Evolutionary conservation across 176 grass and related monocot genomes (phyloP).

Genomic region (Themeda triandra): DNA sequence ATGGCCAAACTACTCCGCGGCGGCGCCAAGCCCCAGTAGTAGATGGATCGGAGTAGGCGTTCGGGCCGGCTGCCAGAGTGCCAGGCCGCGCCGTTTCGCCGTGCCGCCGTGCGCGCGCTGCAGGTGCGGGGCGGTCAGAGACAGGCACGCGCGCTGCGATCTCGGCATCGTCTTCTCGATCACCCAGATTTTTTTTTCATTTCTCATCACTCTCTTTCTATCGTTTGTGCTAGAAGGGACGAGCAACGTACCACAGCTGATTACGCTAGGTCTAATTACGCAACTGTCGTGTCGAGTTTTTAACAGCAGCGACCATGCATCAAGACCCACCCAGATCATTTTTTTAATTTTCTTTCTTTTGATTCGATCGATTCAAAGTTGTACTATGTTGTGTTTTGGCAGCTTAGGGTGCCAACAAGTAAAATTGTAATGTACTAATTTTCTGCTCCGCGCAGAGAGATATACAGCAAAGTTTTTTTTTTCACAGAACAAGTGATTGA

Average conservation of each 20-base stretch:
- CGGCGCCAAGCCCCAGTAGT: background rate
- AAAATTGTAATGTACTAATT: constrained; percentile 3
- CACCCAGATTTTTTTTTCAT: background rate
- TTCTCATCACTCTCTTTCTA: background rate
- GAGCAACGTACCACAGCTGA: constrained; percentile 19
- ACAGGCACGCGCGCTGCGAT: background rate
- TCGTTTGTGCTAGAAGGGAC: constrained; percentile 33
- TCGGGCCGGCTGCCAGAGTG: background rate
- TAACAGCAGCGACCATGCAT: constrained; percentile 32
- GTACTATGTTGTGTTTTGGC: constrained; percentile 17
- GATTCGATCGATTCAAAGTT: background rate
- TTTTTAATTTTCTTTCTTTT: background rate
- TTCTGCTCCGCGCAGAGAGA: background rate
- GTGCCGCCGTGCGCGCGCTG: no score
- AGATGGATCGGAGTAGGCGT: background rate
- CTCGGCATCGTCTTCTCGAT: background rate
- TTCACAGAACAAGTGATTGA: background rate
- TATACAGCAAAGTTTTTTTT: constrained; percentile 4
- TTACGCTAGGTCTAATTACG: constrained; percentile 16
- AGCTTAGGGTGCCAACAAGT: constrained; percentile 5
- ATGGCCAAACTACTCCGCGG: background rate
- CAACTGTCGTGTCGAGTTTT: constrained; percentile 24
- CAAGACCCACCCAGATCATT: background rate
- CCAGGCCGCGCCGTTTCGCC: no score
- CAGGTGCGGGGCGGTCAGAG: no score